Evolutionary conservation across 2,329 filamentous ascomycete genomes (phyloP).

Genomic region (Zymoseptoria passerinii): DNA sequence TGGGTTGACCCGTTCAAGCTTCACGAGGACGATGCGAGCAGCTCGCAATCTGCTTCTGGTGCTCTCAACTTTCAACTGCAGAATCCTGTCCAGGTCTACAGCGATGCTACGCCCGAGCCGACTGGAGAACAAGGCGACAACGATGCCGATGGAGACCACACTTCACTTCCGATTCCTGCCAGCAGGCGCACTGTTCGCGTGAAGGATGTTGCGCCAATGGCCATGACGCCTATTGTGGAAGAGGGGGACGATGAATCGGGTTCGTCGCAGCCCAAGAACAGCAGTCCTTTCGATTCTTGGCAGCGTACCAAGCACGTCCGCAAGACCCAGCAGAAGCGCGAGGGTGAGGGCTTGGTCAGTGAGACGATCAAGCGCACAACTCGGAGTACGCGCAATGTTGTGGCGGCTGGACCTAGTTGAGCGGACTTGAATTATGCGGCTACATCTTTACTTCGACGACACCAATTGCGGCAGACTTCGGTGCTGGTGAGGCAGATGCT

Average conservation of each 20-base stretch:
- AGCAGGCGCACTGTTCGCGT: slow-evolving; percentile 4
- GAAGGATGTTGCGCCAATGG: slow-evolving; percentile 16
- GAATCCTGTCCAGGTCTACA: neutral
- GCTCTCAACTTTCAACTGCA: slow-evolving; percentile 4
- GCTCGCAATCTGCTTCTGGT: slow-evolving; percentile 1
- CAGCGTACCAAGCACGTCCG: slow-evolving; percentile 49
- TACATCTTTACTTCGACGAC: neutral
- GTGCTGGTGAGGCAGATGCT: neutral
- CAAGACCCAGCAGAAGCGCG: slow-evolving; percentile 10
- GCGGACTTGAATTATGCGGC: neutral
- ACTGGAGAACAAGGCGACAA: slow-evolving; percentile 40
- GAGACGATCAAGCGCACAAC: slow-evolving; percentile 11
- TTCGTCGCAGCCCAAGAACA: slow-evolving; percentile 22
- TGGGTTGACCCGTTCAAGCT: slow-evolving; percentile 8
- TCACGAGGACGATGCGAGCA: slow-evolving; percentile 27
- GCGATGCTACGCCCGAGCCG: neutral
- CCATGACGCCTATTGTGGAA: slow-evolving; percentile 10
- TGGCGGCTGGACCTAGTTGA: neutral
- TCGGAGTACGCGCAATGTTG: slow-evolving; percentile 1
- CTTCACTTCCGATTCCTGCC: slow-evolving; percentile 1
- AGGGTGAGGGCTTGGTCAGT: slow-evolving; percentile 5
- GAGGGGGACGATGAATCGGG: slow-evolving; percentile 3
- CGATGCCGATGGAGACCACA: neutral
- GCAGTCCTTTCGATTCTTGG: slow-evolving; percentile 61
- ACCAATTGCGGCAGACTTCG: neutral